Percentiles rank a stretch among this genome's conserved stretches.
Conservation (phyloP, 2,329 filamentous ascomycete genomes). For the Neurospora crassa region DNA sequence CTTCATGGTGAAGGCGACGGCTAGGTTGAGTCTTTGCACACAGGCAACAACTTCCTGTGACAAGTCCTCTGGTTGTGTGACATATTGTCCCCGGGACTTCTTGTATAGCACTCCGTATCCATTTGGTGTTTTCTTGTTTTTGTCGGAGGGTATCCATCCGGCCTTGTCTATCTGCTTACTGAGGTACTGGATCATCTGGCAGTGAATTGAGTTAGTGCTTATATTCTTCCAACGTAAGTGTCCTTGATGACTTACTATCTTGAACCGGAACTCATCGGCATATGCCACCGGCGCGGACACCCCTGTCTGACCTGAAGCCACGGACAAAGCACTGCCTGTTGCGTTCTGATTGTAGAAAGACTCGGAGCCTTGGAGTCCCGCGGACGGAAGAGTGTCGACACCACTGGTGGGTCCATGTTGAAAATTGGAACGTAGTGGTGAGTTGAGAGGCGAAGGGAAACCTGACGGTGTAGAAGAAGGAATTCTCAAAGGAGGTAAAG, state of each 20-base stretch:
- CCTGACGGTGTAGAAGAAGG: neutral
- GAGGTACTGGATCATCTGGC: conserved; percentile 24
- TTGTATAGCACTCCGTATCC: conserved; percentile 28
- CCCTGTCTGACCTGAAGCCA: neutral
- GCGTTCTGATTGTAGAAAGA: neutral
- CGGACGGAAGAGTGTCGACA: neutral
- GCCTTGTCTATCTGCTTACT: conserved; percentile 20
- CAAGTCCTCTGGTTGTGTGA: conserved; percentile 29
- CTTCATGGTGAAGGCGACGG: conserved; percentile 39
- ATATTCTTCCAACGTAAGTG: neutral
- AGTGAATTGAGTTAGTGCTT: neutral
- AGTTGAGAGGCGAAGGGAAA: conserved; percentile 1
- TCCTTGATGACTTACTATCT: conserved; percentile 18
- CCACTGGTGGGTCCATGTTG: neutral
- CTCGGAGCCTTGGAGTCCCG: neutral
- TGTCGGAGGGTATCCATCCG: conserved; percentile 21
- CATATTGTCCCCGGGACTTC: conserved; percentile 30
- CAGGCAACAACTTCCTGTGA: conserved; percentile 30
- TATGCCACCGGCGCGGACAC: conserved; percentile 6
- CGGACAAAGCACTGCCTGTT: neutral
- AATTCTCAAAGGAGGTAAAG: neutral
- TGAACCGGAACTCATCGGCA: conserved; percentile 23
- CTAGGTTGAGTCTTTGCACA: conserved; percentile 33
- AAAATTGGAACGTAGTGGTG: neutral
- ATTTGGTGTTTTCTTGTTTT: conserved; percentile 15